Conservation (phyloP, 768 basidiomycete species). For the Tulasnella sp. region DNA sequence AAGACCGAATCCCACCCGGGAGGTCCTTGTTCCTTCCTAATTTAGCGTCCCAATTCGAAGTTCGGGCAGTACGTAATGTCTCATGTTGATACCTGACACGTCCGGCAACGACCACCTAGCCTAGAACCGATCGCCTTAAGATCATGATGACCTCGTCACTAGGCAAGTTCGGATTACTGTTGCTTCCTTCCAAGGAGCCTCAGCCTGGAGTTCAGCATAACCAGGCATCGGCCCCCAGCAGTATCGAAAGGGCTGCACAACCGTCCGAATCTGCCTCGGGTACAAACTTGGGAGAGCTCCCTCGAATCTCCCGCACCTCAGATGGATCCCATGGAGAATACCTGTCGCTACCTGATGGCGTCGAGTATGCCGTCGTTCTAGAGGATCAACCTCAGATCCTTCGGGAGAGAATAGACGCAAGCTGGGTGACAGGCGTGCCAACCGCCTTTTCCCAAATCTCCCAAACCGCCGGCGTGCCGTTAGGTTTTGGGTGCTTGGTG, state of each 20-base stretch:
- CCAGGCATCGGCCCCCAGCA: not conserved
- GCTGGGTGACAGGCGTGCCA: conserved; percentile 49
- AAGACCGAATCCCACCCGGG: too few relatives aligned
- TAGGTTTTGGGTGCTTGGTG: conserved; percentile 54
- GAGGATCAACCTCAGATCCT: conserved; percentile 52
- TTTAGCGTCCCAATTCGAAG: not conserved
- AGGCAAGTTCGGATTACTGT: not conserved
- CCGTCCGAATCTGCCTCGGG: not conserved
- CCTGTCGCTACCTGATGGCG: conserved; percentile 35
- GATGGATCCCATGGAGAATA: not conserved
- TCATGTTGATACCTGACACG: not conserved
- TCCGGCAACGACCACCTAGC: not conserved
- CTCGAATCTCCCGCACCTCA: not conserved
- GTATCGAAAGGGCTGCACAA: not conserved
- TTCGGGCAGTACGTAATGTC: not conserved
- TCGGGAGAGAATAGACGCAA: conserved; percentile 38
- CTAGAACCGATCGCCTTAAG: not conserved
- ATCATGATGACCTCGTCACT: not conserved
- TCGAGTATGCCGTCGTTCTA: conserved; percentile 51
- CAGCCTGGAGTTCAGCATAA: not conserved
- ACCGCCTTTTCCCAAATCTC: conserved; percentile 41
- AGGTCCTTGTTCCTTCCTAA: not conserved
- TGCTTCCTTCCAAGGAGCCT: not conserved
- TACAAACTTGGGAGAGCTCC: not conserved
- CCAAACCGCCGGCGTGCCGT: conserved; percentile 35